Evolutionary conservation across 257 asterid species (phyloP), one percentile per base, ranked within the genome.

Genomic region (Fraxinus americana): DNA sequence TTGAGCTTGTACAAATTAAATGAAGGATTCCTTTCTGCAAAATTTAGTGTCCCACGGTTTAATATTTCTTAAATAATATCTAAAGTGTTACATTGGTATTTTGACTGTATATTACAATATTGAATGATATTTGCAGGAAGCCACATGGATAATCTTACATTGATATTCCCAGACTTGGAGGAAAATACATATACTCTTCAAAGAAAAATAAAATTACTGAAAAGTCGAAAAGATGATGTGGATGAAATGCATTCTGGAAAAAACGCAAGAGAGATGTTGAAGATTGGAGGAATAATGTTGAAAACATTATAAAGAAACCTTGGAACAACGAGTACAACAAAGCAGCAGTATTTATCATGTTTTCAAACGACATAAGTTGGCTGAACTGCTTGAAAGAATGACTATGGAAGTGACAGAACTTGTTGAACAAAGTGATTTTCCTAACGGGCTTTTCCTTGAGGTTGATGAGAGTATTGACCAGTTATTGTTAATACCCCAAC

Each of bases 361-460:
- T 13, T 45, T 12, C 3, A 3, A 1, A 13, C 54, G 54, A 45
- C 54, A 12, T 13, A 1, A 13, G 19, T 45, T 45, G 19, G 54
- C 17, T 3, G 54, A 45, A 45, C 54, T 0, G 5, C 1, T 45
- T 45, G 54, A 2, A 12, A 13, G 6, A 14, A 45, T 45, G 54
- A 45, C 19, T 45, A 14, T 13, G 54, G 54, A 45, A 14, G 79
- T 66, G 9, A 41, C 30, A 2, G 34, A 17, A 4, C 48, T 75
- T n/a, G 8, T 66, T 4, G 54, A 75, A 19, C 79, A 66, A 75
- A 65, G 79, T 39, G 66, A n/a, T 13, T 14, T 65, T 67, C 66
- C 67, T 41, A 16, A 27, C 30, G 66, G 23, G 11, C 65, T 75
- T 21, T 19, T 43, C 14, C 66, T 75, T 4, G 79, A 75, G 1